Base-by-base conservation (phyloP, 306 rosid genomes). In the Cucurbita argyrosperma region DNA sequence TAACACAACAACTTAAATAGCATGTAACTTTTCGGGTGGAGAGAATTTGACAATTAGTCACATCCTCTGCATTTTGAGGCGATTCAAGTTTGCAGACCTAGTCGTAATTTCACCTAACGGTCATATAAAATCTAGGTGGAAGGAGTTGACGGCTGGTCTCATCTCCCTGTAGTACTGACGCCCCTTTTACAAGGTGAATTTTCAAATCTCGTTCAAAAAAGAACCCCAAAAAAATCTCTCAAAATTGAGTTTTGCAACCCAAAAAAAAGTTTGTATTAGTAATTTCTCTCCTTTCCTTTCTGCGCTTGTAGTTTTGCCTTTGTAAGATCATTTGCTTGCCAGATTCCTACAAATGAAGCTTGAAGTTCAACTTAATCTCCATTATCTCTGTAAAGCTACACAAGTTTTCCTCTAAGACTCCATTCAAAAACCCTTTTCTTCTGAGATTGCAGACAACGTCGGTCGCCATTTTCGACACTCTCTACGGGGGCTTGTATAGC, bases 381-480 rank as follows among this genome's bases (percentile, higher is more conserved):
- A 50, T 8, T 42, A 26, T 30, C 55, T 7, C 59, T 30, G 15
- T 70, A 69, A 69, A 69, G 26, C 74, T 35, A 70, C 16, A 70
- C 47, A 51, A 49, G 16, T 26, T 51, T 30, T 4, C 35, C 35
- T 30, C 35, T 30, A 30, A 30, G 35, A 30, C 35, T 30, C 35
- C 35, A 51, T 70, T 70, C 59, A 51, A 35, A 50, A 50, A 51
- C 37, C 74, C 35, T 51, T 30, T 49, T 30, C 74, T 47, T 70
- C 74, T 4, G 10, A 35, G 57, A 70, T 70, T 8, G 16, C 47
- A 16, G 58, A 70, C 74, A 74, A 47, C 10, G 30, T 38, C 52
- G 92, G 90, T 42, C 50, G 18, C 95, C 92, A 90, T 79, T 78
- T 86, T 56, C 3, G 68, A 80, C 79, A 73, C 75, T 65, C 71